Conservation (phyloP, 2,329 filamentous ascomycete species). For the Fonsecaea multimorphosa region DNA sequence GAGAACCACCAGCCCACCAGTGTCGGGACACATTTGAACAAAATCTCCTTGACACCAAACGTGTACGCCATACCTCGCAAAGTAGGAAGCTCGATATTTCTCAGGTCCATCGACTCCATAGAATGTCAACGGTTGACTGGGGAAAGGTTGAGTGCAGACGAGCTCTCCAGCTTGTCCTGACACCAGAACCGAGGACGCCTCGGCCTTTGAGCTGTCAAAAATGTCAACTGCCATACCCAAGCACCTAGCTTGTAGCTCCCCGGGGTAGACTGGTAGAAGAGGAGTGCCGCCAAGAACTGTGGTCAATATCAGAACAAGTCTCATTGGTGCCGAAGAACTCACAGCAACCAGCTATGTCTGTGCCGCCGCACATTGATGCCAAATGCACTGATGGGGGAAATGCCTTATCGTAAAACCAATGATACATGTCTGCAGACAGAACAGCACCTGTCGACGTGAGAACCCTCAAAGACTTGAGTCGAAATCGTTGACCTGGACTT, state of each 20-base stretch:
- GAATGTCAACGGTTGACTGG: constrained; percentile 54
- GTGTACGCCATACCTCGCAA: no score
- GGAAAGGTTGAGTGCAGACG: constrained; percentile 53
- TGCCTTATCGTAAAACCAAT: constrained; percentile 75
- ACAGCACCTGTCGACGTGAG: constrained; percentile 67
- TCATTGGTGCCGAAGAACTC: background rate
- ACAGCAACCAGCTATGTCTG: constrained; percentile 41
- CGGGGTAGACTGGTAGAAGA: constrained; percentile 67
- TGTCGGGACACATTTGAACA: background rate
- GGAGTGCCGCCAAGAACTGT: constrained; percentile 62
- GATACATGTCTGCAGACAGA: constrained; percentile 73
- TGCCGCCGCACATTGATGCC: constrained; percentile 43
- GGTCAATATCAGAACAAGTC: background rate
- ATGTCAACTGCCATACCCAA: constrained; percentile 51
- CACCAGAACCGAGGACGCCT: background rate
- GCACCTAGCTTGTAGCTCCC: constrained; percentile 60
- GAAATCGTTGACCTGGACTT: background rate
- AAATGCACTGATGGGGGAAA: constrained; percentile 72
- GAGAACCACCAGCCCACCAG: no score
- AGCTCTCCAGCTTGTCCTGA: constrained; percentile 52
- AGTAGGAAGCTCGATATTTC: constrained; percentile 40
- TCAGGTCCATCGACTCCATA: constrained; percentile 55
- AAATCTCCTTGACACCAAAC: constrained; percentile 69
- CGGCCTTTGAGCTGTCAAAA: background rate
- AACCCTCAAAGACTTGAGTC: background rate